Evolutionary conservation across 257 asterid species (phyloP), one percentile per base, ranked within the genome.

Genomic region (Apocynum venetum): DNA sequence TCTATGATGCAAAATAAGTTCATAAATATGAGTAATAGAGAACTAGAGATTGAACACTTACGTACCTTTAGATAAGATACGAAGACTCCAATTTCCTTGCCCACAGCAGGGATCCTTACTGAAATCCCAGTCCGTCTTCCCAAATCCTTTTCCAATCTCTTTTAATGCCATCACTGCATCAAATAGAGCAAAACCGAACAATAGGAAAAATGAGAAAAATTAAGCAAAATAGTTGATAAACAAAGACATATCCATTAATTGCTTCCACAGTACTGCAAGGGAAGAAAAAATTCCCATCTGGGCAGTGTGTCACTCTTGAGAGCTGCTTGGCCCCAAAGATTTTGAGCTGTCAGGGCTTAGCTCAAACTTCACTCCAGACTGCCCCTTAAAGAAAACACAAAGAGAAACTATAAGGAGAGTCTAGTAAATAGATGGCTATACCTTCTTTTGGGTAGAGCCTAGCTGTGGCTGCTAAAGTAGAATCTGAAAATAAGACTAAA

Each of bases 81-180:
- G 91, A 74, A 84, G 40, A 78, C 89, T 94, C 98, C 97, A 94
- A 79, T 85, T 92, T 67, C 91, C 97, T 74, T 78, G 85, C 31
- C 88, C 90, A 80, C 91, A 86, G 82, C 97, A 94, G 4, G 96
- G 95, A 83, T 94, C 97, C 67, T 61, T 82, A 83, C 80, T 82
- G 72, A 92, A 91, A 77, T 92, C 89, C 97, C 98, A 94, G 79
- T 92, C 98, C 38, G 36, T 89, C 68, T 91, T 92, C 82, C 97
- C 96, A 79, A 94, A 44, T 76, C 85, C 82, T 80, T 67, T 85
- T 14, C 84, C 92, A 66, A 94, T 90, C 83, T 86, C 91, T 75
- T 63, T 89, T 89, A 92, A 80, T 43, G 91, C 91, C 78, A 19
- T 79, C 84, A 91, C 98, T 94, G 82, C 81, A 85, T 63, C 52